Percentiles rank a stretch among this genome's conserved stretches.
These are phyloP conservation scores for Pyracantha coccinea DNA, from an alignment of 331 rosid genomes.

Conservation along the genomic window DNA sequence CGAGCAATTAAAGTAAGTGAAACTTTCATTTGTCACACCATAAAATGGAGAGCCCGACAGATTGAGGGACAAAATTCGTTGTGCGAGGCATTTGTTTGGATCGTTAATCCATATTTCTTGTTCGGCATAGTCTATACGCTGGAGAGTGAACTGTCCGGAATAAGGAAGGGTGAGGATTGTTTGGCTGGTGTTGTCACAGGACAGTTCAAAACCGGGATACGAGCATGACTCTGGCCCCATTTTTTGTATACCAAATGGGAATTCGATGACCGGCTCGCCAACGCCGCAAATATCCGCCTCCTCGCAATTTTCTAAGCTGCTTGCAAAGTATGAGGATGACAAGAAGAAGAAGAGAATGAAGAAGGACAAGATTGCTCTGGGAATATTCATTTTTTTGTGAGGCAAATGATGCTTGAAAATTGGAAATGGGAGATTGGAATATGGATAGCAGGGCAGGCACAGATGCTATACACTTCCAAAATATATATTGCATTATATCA, in stretches of 20 bases:
- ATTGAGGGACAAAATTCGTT: conserved; percentile 37
- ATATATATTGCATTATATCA: not conserved
- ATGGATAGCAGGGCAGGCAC: not conserved
- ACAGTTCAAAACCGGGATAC: conserved; percentile 45
- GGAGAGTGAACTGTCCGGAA: conserved; percentile 35
- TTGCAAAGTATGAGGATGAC: not conserved
- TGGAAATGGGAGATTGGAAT: no score
- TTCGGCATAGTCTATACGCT: conserved; percentile 37
- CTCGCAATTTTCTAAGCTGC: conserved; percentile 30
- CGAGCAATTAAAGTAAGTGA: conserved; percentile 69
- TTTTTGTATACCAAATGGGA: conserved; percentile 43
- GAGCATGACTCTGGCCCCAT: conserved; percentile 38
- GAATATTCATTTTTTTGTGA: conserved; percentile 15
- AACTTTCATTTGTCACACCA: conserved; percentile 24
- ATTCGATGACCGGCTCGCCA: conserved; percentile 25
- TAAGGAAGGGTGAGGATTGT: conserved; percentile 45
- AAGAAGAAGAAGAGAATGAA: conserved; percentile 11
- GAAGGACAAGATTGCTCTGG: not conserved
- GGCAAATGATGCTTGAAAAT: not conserved
- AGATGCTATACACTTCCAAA: not conserved
- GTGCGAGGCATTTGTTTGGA: conserved; percentile 59
- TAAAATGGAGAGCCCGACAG: conserved; percentile 46
- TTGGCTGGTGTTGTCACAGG: conserved; percentile 30
- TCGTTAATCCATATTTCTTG: conserved; percentile 66
- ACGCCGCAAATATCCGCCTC: conserved; percentile 21